phyloP scores from a whole-genome alignment of 2,329 filamentous ascomycete species.

The Anisogramma anomala region DNA sequence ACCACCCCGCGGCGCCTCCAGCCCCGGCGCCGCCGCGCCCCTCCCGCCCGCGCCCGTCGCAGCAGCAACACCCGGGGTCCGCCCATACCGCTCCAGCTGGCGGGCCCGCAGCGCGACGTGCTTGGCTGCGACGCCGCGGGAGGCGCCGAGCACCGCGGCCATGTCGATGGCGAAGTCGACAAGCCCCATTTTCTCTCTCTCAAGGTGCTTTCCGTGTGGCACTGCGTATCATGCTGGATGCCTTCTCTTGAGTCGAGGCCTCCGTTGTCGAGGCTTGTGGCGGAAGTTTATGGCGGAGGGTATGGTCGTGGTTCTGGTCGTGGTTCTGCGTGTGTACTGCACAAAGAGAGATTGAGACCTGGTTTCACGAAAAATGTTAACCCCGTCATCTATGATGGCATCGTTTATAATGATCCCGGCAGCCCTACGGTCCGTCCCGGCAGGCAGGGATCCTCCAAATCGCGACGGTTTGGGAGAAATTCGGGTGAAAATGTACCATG shows the following conservation, averaged over 20 bases:
- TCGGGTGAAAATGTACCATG: neutral
- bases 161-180: constrained; percentile 58
- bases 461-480: neutral
- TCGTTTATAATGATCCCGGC: constrained; percentile 9
- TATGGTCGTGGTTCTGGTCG: too few species aligned
- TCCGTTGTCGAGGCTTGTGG: too few species aligned
- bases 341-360: neutral
- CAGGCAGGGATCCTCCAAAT: constrained; percentile 6
- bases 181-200: constrained; percentile 38
- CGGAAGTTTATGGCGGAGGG: too few species aligned
- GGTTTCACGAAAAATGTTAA: constrained; percentile 2
- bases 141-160: constrained; percentile 57
- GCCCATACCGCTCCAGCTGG: constrained; percentile 40
- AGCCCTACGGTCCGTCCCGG: constrained; percentile 11
- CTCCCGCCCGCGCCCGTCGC: constrained; percentile 19
- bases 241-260: neutral
- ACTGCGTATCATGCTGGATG: neutral
- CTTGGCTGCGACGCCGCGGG: constrained; percentile 53
- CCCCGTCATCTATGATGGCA: constrained; percentile 11
- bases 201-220: neutral
- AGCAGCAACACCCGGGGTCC: constrained; percentile 32
- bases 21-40: neutral
- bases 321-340: too few species aligned
- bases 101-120: constrained; percentile 46
- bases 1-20: neutral